phyloP scores from a whole-genome alignment of 139 green algal genomes.

The Limnomonas spitsbergensis region DNA sequence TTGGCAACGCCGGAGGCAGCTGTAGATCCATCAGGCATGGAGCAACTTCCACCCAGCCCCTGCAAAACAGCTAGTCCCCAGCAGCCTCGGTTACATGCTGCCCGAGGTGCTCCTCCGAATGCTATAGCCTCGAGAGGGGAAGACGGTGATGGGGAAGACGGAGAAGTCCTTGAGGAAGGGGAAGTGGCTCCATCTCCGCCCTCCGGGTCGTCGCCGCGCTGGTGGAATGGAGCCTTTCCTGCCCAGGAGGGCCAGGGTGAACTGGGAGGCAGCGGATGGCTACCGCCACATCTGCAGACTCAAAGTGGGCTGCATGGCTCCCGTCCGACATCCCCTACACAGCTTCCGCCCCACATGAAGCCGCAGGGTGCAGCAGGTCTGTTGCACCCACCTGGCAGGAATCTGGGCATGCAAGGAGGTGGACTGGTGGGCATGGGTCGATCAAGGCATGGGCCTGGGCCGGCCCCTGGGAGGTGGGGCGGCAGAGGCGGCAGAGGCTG shows the following conservation, averaged over 20 bases:
- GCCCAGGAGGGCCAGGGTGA: no score
- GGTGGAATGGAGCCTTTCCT: background rate
- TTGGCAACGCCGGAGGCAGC: no score
- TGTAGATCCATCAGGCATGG: no score
- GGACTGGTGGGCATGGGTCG: background rate
- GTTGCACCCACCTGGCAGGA: background rate
- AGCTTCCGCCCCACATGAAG: slow-evolving; percentile 11
- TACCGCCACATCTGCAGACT: slow-evolving; percentile 1
- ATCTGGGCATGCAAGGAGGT: background rate
- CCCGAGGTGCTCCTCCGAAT: no score
- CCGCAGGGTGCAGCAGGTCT: background rate
- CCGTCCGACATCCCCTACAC: background rate
- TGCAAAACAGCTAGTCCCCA: no score
- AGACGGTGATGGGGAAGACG: background rate
- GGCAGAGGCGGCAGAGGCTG: background rate
- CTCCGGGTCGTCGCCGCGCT: background rate
- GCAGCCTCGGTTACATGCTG: no score
- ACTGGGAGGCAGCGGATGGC: background rate
- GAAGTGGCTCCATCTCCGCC: slow-evolving; percentile 2
- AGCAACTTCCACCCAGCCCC: no score
- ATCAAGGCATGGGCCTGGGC: background rate
- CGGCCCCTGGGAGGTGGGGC: background rate
- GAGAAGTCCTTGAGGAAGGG: background rate
- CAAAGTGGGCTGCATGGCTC: no score
- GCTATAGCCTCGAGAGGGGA: background rate